Evolutionary conservation across 2,329 filamentous ascomycete genomes (phyloP).

Genomic region (Blastomyces parvus): DNA sequence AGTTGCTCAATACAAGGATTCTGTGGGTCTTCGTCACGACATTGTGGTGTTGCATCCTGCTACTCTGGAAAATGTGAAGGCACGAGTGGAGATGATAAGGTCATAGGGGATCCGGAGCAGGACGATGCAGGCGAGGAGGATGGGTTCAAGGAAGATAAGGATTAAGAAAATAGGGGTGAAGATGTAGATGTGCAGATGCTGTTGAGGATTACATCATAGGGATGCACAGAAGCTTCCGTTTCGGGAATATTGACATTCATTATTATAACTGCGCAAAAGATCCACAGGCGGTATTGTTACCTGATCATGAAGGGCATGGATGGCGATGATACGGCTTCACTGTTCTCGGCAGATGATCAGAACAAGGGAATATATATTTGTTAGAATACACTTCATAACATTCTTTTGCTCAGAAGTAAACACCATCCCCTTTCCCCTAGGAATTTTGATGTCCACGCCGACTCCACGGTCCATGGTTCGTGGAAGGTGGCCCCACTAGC

Average conservation of each 20-base stretch:
- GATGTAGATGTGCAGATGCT: slow-evolving; percentile 6
- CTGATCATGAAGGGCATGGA: neutral
- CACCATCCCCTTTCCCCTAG: neutral
- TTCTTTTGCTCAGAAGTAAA: neutral
- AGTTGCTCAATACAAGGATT: slow-evolving; percentile 17
- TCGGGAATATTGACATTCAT: neutral
- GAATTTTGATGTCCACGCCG: neutral
- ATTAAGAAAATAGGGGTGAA: neutral
- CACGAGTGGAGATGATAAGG: neutral
- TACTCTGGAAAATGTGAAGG: slow-evolving; percentile 18
- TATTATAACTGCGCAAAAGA: neutral
- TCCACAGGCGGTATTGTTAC: neutral
- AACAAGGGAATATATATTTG: neutral
- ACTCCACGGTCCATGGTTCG: neutral
- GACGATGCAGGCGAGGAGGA: neutral
- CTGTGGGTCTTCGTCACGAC: slow-evolving; percentile 17
- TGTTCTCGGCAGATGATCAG: neutral
- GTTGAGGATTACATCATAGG: neutral
- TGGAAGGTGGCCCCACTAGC: neutral
- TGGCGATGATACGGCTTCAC: neutral
- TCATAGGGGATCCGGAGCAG: neutral
- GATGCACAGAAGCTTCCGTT: neutral
- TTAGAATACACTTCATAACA: slow-evolving; percentile 3
- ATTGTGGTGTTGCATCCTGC: slow-evolving; percentile 19
- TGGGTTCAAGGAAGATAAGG: neutral